These are phyloP conservation scores for Pythium volutum DNA, from an alignment of 352 stramenopile genomes.

Conservation along the genomic window DNA sequence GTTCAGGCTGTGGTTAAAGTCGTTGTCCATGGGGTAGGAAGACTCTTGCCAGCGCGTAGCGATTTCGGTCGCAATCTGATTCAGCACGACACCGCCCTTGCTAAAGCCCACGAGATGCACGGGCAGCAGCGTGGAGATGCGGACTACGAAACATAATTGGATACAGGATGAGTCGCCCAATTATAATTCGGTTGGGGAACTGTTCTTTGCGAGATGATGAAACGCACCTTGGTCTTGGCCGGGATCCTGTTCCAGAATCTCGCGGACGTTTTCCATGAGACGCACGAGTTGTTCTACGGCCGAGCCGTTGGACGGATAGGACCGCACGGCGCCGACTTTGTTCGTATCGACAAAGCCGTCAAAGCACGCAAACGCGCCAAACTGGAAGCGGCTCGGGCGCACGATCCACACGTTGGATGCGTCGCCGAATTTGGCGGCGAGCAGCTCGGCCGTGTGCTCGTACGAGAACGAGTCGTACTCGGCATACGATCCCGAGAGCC, in stretches of 20 bases:
- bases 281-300: slow-evolving; percentile 21
- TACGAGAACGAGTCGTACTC: slow-evolving; percentile 60
- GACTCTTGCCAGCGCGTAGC: slow-evolving; percentile 20
- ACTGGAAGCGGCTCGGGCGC: slow-evolving; percentile 37
- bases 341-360: slow-evolving; percentile 59
- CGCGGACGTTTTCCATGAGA: slow-evolving; percentile 14
- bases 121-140: slow-evolving; percentile 42
- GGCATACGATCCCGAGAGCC: slow-evolving; percentile 29
- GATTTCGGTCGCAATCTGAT: slow-evolving; percentile 67
- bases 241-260: slow-evolving; percentile 8
- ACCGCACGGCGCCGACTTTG: slow-evolving; percentile 44
- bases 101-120: slow-evolving; percentile 69
- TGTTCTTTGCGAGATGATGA: not conserved
- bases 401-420: slow-evolving; percentile 59
- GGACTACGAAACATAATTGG: slow-evolving; percentile 24
- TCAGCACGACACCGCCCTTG: slow-evolving; percentile 64
- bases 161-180: not conserved
- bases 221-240: slow-evolving; percentile 3
- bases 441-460: slow-evolving; percentile 37
- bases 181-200: not conserved
- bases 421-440: slow-evolving; percentile 52
- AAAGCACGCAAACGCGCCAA: slow-evolving; percentile 56
- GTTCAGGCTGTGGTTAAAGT: not conserved
- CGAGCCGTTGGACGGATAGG: slow-evolving; percentile 31
- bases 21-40: slow-evolving; percentile 16